A percentile compares a stretch with the other conserved stretches of the same genome.
Conservation (phyloP, 108 stramenopile genomes). For the Nitzschia palea region DNA sequence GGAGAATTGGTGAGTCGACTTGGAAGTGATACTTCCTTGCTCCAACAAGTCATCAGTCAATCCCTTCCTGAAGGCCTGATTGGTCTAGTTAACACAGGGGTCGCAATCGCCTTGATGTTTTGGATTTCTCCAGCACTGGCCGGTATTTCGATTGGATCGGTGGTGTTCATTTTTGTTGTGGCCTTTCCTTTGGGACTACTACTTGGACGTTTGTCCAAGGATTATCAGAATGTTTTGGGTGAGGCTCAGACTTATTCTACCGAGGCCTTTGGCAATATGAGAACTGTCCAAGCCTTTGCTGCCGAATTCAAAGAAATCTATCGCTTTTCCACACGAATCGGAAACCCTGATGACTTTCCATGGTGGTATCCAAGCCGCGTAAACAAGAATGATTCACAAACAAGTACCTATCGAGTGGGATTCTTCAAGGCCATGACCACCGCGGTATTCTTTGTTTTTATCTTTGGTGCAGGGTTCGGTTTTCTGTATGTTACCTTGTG, state of each 20-base stretch:
- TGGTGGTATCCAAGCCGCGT: conserved; percentile 46
- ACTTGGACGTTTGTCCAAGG: conserved; percentile 52
- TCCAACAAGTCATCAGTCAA: conserved; percentile 59
- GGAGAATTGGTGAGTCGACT: conserved; percentile 80
- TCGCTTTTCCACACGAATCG: conserved; percentile 53
- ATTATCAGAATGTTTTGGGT: conserved; percentile 72
- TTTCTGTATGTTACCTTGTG: conserved; percentile 51
- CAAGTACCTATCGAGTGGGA: conserved; percentile 64
- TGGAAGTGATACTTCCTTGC: conserved; percentile 59
- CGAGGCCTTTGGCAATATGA: conserved; percentile 65
- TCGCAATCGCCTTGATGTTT: conserved; percentile 66
- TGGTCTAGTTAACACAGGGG: conserved; percentile 41
- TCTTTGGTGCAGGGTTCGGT: conserved; percentile 56
- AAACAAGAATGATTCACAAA: not conserved
- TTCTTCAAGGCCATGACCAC: conserved; percentile 50
- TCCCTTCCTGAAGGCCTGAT: conserved; percentile 56
- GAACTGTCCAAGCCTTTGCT: conserved; percentile 80
- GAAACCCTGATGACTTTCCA: conserved; percentile 46
- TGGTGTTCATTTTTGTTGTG: conserved; percentile 51
- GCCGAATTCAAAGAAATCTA: conserved; percentile 58
- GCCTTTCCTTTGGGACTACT: conserved; percentile 50
- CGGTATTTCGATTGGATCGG: conserved; percentile 52
- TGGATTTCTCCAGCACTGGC: conserved; percentile 60
- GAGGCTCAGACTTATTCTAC: conserved; percentile 67
- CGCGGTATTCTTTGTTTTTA: conserved; percentile 49